These are phyloP conservation scores for Sugiyamaella americana DNA, from an alignment of 805 yeast genomes.

Conservation along the genomic window DNA sequence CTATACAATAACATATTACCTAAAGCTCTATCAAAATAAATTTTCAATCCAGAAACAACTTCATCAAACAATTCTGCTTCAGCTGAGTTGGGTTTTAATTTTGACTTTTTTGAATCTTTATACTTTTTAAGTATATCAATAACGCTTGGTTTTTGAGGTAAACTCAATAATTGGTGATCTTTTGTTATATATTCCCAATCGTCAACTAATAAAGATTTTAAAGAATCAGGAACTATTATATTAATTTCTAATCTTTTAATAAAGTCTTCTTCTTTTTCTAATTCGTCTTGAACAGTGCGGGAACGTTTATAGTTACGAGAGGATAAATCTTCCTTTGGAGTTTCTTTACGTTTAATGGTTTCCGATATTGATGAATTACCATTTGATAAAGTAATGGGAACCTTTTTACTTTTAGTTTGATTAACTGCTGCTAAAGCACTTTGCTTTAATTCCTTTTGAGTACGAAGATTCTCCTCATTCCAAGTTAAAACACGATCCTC, in stretches of 20 bases:
- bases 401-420: constrained; percentile 16
- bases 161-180: constrained; percentile 58
- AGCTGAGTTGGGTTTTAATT: constrained; percentile 31
- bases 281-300: constrained; percentile 28
- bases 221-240: constrained; percentile 53
- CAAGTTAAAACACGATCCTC: constrained; percentile 58
- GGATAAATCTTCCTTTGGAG: constrained; percentile 9
- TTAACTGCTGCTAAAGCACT: constrained; percentile 37
- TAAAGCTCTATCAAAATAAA: constrained; percentile 69
- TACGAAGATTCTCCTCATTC: constrained; percentile 59
- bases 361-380: constrained; percentile 1
- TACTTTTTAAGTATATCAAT: constrained; percentile 51
- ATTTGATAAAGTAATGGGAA: constrained; percentile 9
- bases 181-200: constrained; percentile 93
- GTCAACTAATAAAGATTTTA: constrained; percentile 71
- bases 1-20: constrained; percentile 67
- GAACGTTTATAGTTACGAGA: constrained; percentile 14
- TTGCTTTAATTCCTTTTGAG: constrained; percentile 54
- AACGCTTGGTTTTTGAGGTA: constrained; percentile 58
- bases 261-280: constrained; percentile 34
- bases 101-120: constrained; percentile 25
- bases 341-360: constrained; percentile 22
- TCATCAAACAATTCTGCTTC: constrained; percentile 54
- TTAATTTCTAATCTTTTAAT: constrained; percentile 43
- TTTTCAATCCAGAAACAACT: constrained; percentile 58